Evolutionary conservation across 2,329 filamentous ascomycete genomes (phyloP), one percentile per base, ranked within the genome.

Genomic region (Biscogniauxia sp.): DNA sequence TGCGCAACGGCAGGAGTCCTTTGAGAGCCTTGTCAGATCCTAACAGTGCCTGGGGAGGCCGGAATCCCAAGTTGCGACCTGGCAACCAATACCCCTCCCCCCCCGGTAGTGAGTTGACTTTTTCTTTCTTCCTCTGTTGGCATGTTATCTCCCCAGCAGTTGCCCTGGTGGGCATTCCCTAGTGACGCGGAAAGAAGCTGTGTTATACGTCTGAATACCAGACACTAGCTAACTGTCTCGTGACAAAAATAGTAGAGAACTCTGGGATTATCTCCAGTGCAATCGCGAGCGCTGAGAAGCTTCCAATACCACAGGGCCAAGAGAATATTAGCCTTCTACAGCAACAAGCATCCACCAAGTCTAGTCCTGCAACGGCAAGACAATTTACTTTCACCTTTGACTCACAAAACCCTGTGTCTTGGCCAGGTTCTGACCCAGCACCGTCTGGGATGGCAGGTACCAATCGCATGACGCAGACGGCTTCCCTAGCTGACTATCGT

Each of bases 331-430:
- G 90, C 74, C 82, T 93, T 61, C 78, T 96, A 54, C 88, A 92
- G 60, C 89, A 92, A 72, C 87, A 90, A 74, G 79, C 84, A 19
- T 76, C 81, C 5, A 80, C 81, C 60, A 88, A 85, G 69, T 73
- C 84, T 3, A 87, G 84, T 41, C 87, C 91, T 4, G 85, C 68
- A 32, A 66, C 89, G 5, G 92, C 93, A 59, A 90, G 91, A 0
- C 92, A 97, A 69, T 99, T 99, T 74, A 99, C 95, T 9, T 99
- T 99, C 73, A 96, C 92, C 13, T 97, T 93, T 76, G 91, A 96
- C 70, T 94, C 93, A 1, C 92, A 95, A 72, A 92, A 93, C 45
- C 88, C 91, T 0, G 85, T 92, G 73, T 87, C 88, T 56, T 92
- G 90, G 88, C 90, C 91, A 51, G 86, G 88, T 70, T 76, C 77